Percentiles rank a stretch among this genome's conserved stretches.
These are phyloP conservation scores for Ophiostoma australiae DNA, from an alignment of 2,329 filamentous ascomycete genomes.

Conservation along the genomic window DNA sequence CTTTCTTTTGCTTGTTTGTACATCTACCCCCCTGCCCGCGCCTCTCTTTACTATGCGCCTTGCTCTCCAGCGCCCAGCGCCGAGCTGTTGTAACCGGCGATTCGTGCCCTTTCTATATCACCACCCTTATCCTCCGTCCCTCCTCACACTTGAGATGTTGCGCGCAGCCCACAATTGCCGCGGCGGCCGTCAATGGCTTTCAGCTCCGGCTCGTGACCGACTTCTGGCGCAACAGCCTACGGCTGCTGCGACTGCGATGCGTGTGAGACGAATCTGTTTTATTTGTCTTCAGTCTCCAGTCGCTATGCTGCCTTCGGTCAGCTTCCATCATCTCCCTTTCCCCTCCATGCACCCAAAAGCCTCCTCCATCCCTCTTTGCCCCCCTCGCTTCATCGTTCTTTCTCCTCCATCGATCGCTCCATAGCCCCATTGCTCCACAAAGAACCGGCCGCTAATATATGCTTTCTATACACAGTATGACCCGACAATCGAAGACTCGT, in stretches of 20 bases:
- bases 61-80: neutral
- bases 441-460: slow-evolving; percentile 15
- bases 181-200: neutral
- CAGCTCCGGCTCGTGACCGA: neutral
- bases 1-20: neutral
- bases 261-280: neutral
- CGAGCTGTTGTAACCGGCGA: neutral
- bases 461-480: slow-evolving; percentile 56
- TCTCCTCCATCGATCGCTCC: neutral
- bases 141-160: neutral
- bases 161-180: neutral
- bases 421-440: neutral
- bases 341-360: neutral
- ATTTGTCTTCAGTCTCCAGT: neutral
- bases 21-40: neutral
- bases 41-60: neutral
- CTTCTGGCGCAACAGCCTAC: neutral
- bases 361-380: neutral
- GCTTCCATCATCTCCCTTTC: neutral
- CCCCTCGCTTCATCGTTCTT: neutral
- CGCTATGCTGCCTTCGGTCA: neutral
- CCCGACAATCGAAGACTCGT: slow-evolving; percentile 83
- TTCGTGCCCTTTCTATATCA: neutral
- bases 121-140: neutral
- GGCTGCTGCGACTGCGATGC: neutral